phyloP scores from a whole-genome alignment of 1,284 basidiomycete species.

The Anthracocystis panici-leucophaei region DNA sequence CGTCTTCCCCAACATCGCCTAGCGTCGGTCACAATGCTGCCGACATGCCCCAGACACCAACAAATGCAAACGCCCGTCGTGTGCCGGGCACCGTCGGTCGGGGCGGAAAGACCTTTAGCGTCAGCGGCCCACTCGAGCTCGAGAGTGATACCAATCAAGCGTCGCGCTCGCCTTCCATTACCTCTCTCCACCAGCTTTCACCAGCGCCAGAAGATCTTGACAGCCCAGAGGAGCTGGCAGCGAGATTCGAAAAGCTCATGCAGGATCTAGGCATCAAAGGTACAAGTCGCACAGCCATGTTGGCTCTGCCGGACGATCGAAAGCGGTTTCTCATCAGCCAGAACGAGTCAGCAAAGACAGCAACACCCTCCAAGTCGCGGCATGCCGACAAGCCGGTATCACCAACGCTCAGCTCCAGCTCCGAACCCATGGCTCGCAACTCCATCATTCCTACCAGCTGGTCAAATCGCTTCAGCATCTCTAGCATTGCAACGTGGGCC shows the following conservation, averaged over 20 bases:
- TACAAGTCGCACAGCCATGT: conserved; percentile 77
- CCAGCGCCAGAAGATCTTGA: conserved; percentile 25
- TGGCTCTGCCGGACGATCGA: conserved; percentile 76
- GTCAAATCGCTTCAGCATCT: conserved; percentile 80
- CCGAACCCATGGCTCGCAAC: conserved; percentile 50
- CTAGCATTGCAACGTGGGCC: conserved; percentile 75
- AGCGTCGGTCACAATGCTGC: background rate
- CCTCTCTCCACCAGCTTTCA: conserved; percentile 26
- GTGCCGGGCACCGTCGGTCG: conserved; percentile 38
- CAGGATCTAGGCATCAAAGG: conserved; percentile 76
- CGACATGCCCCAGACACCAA: conserved; percentile 35
- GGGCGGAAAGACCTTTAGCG: conserved; percentile 48
- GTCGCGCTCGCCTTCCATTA: conserved; percentile 38
- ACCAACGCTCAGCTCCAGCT: conserved; percentile 75
- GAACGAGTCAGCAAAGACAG: conserved; percentile 51
- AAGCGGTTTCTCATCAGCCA: conserved; percentile 77
- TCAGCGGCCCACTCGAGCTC: conserved; percentile 59
- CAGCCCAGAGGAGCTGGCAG: conserved; percentile 35
- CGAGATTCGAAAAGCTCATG: conserved; percentile 56
- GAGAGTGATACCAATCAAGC: conserved; percentile 37
- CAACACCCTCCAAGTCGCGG: conserved; percentile 37
- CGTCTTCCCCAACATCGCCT: conserved; percentile 31
- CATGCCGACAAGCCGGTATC: conserved; percentile 72
- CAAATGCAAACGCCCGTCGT: conserved; percentile 17
- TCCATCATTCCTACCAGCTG: conserved; percentile 70